Evolutionary conservation across 192 early-diverging fungal genomes (phyloP), one percentile per base, ranked within the genome.

Genomic region (Coemansia interrupta): DNA sequence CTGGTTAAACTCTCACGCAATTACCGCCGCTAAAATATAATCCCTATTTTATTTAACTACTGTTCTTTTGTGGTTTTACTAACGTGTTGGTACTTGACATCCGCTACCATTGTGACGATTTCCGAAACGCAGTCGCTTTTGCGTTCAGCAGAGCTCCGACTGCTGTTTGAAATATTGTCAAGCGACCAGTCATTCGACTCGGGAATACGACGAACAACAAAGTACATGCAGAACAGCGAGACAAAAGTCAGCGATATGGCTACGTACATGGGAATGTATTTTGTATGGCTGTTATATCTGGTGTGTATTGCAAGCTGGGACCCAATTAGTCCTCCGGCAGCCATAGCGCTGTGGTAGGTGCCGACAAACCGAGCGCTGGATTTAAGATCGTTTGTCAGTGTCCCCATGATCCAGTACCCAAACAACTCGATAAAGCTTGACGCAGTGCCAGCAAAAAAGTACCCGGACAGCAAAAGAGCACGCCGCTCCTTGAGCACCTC

Each of bases 331-430:
- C 67, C 66, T 23, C 73, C 73, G 10, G 66, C 61, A 1, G 63
- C 61, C 73, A 76, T 69, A 23, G 60, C 39, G 32, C 67, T 70
- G 30, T 66, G 66, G 26, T 54, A 76, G 1, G 63, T 64, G 39
- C 73, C 67, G 11, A 76, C 73, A 41, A 76, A 70, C 7, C 73
- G 58, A 3, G 63, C 67, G 20, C 67, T 70, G 1, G 63, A 56
- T 19, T 65, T 64, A 22, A 70, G 54, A 24, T 76, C 73, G 49
- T 76, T 76, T 1, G 73, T 76, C 24, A 76, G 56, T 2, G 73
- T 76, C 43, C 73, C 73, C 42, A 76, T 76, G 11, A 76, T 43
- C 73, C 73, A 76, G 50, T 62, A 70, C 12, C 73, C 73, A 28
- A 61, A 76, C 23, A 76, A 56, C 60, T 76, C 67, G 19, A 76